Evolutionary conservation across 2,329 filamentous ascomycete species (phyloP), one percentile per base, ranked within the genome.

Genomic region (Epichloe coenophiala): DNA sequence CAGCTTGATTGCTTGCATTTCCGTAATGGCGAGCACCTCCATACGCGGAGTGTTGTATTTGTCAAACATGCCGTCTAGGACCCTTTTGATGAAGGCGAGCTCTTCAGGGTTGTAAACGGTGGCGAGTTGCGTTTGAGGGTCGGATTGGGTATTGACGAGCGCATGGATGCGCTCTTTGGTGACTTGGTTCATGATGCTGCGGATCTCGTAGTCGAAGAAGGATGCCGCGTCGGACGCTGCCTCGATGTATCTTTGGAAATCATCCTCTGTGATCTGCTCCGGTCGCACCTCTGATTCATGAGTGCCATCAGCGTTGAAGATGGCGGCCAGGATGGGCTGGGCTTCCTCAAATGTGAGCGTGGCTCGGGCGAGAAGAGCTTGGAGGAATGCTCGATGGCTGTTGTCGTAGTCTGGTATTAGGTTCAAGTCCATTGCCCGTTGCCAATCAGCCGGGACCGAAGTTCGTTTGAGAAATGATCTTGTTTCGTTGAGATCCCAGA

Each of bases 11-110:
- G 90, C 90, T 60, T 95, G 83, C 64, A 88, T 88, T 43, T 80
- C 77, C 12, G 81, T 85, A 3, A 97, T 71, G 3, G 87, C 89
- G 78, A 96, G 83, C 27, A 88, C 78, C 67, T 98, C 91, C 60
- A 82, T 80, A n/a, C 80, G 74, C 8, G 73, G 75, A 0, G 83
- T 88, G 62, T 97, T 97, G 70, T 88, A 82, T 19, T 80, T 84
- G 56, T 94, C 88, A 63, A 97, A 98, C 79, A 98, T 95, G 58
- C 78, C 81, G 64, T 96, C 90, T 1, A 98, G 77, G 3, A 96
- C 65, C 8, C 93, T 77, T 67, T 94, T 93, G 50, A 97, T 79
- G 63, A 88, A 98, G 0, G 86, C 81, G 35, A 97, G 86, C 69
- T 97, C 90, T 57, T 95, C 89, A 0, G 88, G 71, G 7, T 75